phyloP scores from a whole-genome alignment of 2,329 filamentous ascomycete genomes.

The Herpotrichia juniperi region DNA sequence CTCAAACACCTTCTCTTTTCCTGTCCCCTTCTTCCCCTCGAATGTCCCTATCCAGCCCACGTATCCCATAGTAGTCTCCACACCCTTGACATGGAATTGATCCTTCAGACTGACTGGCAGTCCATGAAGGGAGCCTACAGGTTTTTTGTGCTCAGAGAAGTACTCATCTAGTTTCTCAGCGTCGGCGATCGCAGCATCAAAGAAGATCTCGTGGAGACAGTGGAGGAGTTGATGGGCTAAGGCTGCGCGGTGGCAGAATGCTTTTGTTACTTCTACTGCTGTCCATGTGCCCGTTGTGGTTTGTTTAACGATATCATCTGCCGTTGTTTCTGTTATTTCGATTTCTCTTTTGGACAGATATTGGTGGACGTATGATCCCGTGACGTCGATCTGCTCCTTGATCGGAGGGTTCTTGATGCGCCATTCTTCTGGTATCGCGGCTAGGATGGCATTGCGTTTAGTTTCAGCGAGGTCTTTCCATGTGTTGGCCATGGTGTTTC shows the following conservation, averaged over 20 bases:
- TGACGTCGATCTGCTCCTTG: conserved; percentile 57
- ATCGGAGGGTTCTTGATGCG: conserved; percentile 55
- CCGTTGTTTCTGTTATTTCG: conserved; percentile 66
- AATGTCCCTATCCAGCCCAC: conserved; percentile 70
- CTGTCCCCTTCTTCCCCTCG: conserved; percentile 60
- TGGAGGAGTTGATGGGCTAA: conserved; percentile 56
- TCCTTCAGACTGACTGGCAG: conserved; percentile 57
- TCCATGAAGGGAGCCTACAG: conserved; percentile 53
- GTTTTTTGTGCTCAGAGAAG: conserved; percentile 38
- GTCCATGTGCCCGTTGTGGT: conserved; percentile 62
- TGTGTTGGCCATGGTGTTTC: conserved; percentile 23
- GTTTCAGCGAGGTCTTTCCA: conserved; percentile 59
- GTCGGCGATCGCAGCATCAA: conserved; percentile 51
- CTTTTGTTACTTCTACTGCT: conserved; percentile 60
- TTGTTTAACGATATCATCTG: conserved; percentile 61
- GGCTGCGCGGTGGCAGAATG: conserved; percentile 63
- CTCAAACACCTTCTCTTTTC: conserved; percentile 60
- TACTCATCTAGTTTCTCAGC: conserved; percentile 51
- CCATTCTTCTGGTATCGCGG: conserved; percentile 65
- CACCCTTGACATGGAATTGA: conserved; percentile 55
- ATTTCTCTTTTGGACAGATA: conserved; percentile 61
- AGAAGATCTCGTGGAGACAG: conserved; percentile 57
- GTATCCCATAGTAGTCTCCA: conserved; percentile 64
- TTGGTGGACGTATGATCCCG: conserved; percentile 59
- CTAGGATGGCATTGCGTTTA: conserved; percentile 61